Percentiles rank a stretch among this genome's conserved stretches.
phyloP scores from a whole-genome alignment of 257 asterid genomes.

The Gardenia jasminoides region DNA sequence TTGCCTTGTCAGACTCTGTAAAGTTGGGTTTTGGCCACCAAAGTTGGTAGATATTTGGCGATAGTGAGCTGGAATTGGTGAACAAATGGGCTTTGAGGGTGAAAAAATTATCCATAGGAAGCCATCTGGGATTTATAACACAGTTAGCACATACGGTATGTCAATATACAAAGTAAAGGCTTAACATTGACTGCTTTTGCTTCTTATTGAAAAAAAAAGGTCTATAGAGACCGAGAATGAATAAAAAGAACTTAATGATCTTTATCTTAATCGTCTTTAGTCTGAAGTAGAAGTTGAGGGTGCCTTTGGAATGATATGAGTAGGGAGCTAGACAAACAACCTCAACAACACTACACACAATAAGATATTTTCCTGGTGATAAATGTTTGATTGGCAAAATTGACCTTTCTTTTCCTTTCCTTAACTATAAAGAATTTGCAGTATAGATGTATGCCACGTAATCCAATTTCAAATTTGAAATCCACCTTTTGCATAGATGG shows the following conservation, averaged over 20 bases:
- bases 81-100: slow-evolving; percentile 98
- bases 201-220: not conserved
- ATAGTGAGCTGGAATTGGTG: slow-evolving; percentile 72
- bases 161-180: slow-evolving; percentile 8
- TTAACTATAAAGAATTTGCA: slow-evolving; percentile 1
- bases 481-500: too few relatives aligned
- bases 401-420: not conserved
- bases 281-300: not conserved
- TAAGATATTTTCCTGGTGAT: not conserved
- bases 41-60: slow-evolving; percentile 82
- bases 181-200: not conserved
- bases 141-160: slow-evolving; percentile 97
- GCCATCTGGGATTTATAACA: slow-evolving; percentile 98
- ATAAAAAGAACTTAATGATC: too few relatives aligned
- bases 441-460: slow-evolving; percentile 3
- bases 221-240: too few relatives aligned
- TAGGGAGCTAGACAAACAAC: not conserved
- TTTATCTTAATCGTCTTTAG: too few relatives aligned
- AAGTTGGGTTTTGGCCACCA: slow-evolving; percentile 73
- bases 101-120: slow-evolving; percentile 95
- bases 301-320: not conserved
- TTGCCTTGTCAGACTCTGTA: slow-evolving; percentile 66
- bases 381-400: not conserved
- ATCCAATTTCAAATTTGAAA: not conserved
- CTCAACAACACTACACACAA: not conserved